Evolutionary conservation across 805 yeast species (phyloP).

Genomic region (Pichia membranifaciens): DNA sequence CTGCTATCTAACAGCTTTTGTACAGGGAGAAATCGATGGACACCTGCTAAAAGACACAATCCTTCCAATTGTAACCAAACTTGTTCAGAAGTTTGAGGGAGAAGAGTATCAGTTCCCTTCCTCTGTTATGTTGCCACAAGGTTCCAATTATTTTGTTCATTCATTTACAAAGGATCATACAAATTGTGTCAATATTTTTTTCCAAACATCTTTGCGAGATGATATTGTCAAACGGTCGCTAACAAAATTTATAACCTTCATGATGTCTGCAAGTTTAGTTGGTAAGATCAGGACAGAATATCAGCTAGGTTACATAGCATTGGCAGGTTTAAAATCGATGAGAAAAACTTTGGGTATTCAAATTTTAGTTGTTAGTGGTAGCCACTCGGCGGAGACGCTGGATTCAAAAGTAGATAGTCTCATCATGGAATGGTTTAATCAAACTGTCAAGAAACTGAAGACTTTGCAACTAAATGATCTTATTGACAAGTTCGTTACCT

Average conservation of each 20-base stretch:
- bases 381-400: constrained; percentile 35
- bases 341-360: constrained; percentile 54
- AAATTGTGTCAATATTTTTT: constrained; percentile 45
- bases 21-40: constrained; percentile 44
- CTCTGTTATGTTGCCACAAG: constrained; percentile 35
- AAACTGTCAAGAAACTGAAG: constrained; percentile 25
- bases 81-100: constrained; percentile 15
- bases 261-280: constrained; percentile 39
- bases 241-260: constrained; percentile 41
- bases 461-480: constrained; percentile 34
- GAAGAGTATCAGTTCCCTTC: constrained; percentile 26
- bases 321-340: constrained; percentile 50
- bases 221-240: constrained; percentile 33
- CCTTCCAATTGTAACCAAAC: constrained; percentile 11
- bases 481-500: constrained; percentile 33
- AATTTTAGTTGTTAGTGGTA: constrained; percentile 50
- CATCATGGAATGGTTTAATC: constrained; percentile 36
- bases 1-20: constrained; percentile 36
- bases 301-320: constrained; percentile 57
- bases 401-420: constrained; percentile 44
- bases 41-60: constrained; percentile 5
- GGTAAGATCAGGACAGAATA: constrained; percentile 47
- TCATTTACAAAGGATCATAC: constrained; percentile 44
- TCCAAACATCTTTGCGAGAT: constrained; percentile 50
- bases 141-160: constrained; percentile 31